phyloP scores from a whole-genome alignment of 2,329 filamentous ascomycete genomes.

The Colletotrichum zoysiae region DNA sequence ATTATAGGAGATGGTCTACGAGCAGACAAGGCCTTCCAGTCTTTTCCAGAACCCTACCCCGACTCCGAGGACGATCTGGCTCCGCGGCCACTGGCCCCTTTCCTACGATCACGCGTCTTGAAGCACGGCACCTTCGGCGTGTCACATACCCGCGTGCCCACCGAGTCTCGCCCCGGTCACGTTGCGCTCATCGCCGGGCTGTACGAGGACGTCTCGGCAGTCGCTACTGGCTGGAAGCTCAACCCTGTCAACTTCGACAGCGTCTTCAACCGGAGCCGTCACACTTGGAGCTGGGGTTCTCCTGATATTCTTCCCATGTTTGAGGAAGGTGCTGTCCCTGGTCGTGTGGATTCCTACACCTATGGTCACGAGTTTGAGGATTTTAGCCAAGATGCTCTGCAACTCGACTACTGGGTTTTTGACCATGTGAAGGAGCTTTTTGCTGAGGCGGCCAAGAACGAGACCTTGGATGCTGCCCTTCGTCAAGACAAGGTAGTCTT shows the following conservation, averaged over 20 bases:
- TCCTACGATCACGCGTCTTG: constrained; percentile 88
- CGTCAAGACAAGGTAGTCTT: constrained; percentile 91
- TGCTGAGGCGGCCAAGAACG: constrained; percentile 80
- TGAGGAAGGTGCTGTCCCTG: constrained; percentile 88
- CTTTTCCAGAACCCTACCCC: constrained; percentile 86
- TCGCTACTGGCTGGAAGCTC: constrained; percentile 97
- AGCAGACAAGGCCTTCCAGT: constrained; percentile 98
- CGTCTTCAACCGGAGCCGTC: constrained; percentile 94
- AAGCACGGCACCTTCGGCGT: constrained; percentile 95
- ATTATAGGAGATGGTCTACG: constrained; percentile 85
- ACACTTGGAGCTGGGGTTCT: constrained; percentile 99
- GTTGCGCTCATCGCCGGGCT: constrained; percentile 96
- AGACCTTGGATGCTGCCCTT: constrained; percentile 78
- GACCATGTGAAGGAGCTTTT: constrained; percentile 92
- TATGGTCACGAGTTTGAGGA: constrained; percentile 91
- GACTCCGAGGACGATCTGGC: constrained; percentile 73
- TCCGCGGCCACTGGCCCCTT: constrained; percentile 88
- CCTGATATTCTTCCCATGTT: constrained; percentile 99
- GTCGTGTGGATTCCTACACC: constrained; percentile 86
- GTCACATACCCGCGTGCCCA: constrained; percentile 95
- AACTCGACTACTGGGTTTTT: constrained; percentile 95
- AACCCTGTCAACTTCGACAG: constrained; percentile 99
- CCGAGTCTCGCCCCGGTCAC: constrained; percentile 95
- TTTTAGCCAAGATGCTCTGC: constrained; percentile 83
- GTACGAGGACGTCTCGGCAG: constrained; percentile 97